Conservation (phyloP, 345 rosid genomes). For the Citrus reticulata region DNA sequence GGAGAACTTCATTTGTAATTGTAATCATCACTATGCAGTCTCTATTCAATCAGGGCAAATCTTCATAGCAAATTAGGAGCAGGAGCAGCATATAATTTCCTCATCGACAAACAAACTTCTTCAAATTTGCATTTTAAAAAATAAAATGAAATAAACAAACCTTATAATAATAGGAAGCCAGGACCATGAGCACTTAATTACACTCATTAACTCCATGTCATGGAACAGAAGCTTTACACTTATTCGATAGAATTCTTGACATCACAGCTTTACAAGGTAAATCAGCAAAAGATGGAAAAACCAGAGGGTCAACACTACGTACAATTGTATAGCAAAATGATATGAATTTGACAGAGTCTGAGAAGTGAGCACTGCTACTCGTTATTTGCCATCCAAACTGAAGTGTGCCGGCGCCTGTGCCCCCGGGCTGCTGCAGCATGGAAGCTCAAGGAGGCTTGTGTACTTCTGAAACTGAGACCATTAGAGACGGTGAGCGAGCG, state of each 20-base stretch:
- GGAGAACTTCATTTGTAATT: not conserved
- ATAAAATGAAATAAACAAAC: too few relatives aligned
- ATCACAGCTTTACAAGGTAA: not conserved
- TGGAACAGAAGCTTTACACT: not conserved
- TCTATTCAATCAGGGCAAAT: too few relatives aligned
- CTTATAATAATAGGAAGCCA: not conserved
- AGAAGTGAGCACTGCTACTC: slow-evolving; percentile 46
- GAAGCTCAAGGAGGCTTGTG: slow-evolving; percentile 20
- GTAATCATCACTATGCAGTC: too few relatives aligned
- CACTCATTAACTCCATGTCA: not conserved
- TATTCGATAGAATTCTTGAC: not conserved
- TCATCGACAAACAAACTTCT: not conserved
- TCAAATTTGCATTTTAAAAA: not conserved
- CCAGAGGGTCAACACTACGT: not conserved
- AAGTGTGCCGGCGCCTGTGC: not conserved
- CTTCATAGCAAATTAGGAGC: too few relatives aligned
- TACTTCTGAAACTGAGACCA: not conserved
- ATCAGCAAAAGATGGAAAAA: not conserved
- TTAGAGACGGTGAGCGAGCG: not conserved
- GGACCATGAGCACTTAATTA: too few relatives aligned
- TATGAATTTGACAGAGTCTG: slow-evolving; percentile 32
- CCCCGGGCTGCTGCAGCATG: not conserved
- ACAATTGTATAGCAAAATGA: not conserved
- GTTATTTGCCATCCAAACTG: slow-evolving; percentile 15
- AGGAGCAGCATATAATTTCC: not conserved